Evolutionary conservation across 495 filamentous ascomycete species (phyloP), one percentile per base, ranked within the genome.

Genomic region (Penicillium egyptiacum): DNA sequence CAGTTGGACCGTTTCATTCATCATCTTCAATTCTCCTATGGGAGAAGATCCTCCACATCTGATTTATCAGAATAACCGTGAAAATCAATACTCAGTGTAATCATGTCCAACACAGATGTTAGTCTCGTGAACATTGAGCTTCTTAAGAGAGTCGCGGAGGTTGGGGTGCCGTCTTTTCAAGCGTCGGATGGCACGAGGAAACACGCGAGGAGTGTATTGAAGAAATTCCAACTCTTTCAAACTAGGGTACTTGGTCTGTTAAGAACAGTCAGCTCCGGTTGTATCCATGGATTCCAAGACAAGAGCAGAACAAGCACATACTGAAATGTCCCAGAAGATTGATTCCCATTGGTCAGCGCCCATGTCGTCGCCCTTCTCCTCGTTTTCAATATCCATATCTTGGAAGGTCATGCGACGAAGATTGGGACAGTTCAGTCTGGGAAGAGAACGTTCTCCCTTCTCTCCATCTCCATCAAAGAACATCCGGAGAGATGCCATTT

Each of bases 321-420:
- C 45, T n/a, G 45, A 16, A 5, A 47, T 16, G 8, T 47, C 45
- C 45, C 45, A 47, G 16, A 47, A 47, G 14, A 47, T 47, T 1
- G 25, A 30, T 16, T 47, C 26, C 45, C 45, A 47, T 3, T 1
- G 14, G 1, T 28, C 12, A 4, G 45, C 45, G 11, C 19, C 20
- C 4, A 26, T 1, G 17, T 4, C 0, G n/a, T 31, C 16, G n/a
- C n/a, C n/a, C n/a, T n/a, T n/a, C n/a, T n/a, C n/a, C n/a, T n/a
- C n/a, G n/a, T n/a, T n/a, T n/a, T n/a, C n/a, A n/a, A n/a, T n/a
- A n/a, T n/a, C n/a, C n/a, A n/a, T n/a, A n/a, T n/a, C n/a, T n/a
- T n/a, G n/a, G n/a, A n/a, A n/a, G n/a, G n/a, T n/a, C n/a, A n/a
- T 31, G 16, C 6, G 5, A 2, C 5, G 26, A 12, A 48, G 16